These are phyloP conservation scores for Trametes cubensis DNA, from an alignment of 768 basidiomycete genomes.

Conservation along the genomic window DNA sequence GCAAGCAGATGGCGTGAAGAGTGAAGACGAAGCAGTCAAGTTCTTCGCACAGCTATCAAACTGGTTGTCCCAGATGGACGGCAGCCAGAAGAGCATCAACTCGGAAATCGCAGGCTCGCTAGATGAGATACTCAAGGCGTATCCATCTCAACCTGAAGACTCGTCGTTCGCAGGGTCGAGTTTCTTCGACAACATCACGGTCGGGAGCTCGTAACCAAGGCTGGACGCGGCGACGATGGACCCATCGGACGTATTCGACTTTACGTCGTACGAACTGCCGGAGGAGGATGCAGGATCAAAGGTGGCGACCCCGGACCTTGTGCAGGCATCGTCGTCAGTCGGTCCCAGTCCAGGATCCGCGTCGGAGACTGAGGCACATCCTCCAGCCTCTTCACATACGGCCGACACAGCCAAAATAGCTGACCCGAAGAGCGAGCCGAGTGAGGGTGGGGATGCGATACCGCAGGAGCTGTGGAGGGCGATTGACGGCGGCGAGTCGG, in stretches of 20 bases:
- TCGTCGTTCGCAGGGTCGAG: conserved; percentile 34
- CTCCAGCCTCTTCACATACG: conserved; percentile 45
- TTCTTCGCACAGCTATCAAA: conserved; percentile 69
- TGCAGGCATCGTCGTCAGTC: conserved; percentile 63
- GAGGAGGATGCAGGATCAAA: conserved; percentile 66
- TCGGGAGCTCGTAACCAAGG: conserved; percentile 35
- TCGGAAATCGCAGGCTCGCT: conserved; percentile 62
- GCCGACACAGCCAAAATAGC: conserved; percentile 43
- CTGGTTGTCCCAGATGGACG: conserved; percentile 56
- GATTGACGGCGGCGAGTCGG: conserved; percentile 74
- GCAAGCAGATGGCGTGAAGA: conserved; percentile 53
- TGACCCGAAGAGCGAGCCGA: conserved; percentile 53
- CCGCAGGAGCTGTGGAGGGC: conserved; percentile 66
- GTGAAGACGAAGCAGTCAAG: conserved; percentile 63
- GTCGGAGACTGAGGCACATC: conserved; percentile 58
- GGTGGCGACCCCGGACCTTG: conserved; percentile 74
- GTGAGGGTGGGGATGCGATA: conserved; percentile 49
- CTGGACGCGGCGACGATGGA: conserved; percentile 41
- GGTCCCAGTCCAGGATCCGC: conserved; percentile 79
- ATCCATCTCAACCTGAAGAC: conserved; percentile 40
- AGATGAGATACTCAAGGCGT: conserved; percentile 65
- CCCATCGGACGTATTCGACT: conserved; percentile 68
- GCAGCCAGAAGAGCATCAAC: conserved; percentile 45
- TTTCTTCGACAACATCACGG: conserved; percentile 32
- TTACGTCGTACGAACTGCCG: conserved; percentile 56